These are phyloP conservation scores for Colletotrichum lindemuthianum DNA, from an alignment of 2,329 filamentous ascomycete genomes.

Conservation along the genomic window DNA sequence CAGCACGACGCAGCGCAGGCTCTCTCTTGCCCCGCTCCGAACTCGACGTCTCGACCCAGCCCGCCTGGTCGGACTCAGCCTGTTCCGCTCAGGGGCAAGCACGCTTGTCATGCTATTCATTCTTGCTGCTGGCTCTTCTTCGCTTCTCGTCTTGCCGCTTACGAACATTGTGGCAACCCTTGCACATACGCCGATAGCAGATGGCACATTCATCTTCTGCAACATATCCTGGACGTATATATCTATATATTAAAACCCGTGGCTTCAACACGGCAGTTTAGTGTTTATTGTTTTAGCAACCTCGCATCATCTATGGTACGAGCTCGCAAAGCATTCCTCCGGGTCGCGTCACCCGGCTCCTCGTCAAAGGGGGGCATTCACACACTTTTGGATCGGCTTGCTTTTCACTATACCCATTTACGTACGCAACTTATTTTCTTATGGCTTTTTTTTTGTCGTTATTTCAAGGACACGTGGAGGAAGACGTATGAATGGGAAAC, in stretches of 20 bases:
- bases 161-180: constrained; percentile 28
- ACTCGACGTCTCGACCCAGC: constrained; percentile 42
- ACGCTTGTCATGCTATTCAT: constrained; percentile 22
- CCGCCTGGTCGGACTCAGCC: constrained; percentile 15
- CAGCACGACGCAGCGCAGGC: constrained; percentile 28
- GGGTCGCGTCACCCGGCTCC: constrained; percentile 10
- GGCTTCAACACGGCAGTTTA: constrained; percentile 24
- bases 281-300: constrained; percentile 37
- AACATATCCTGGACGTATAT: constrained; percentile 25
- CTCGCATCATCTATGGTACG: constrained; percentile 8
- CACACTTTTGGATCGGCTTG: constrained; percentile 31
- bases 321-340: constrained; percentile 33
- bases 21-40: constrained; percentile 40
- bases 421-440: constrained; percentile 6
- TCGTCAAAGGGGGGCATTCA: constrained; percentile 19
- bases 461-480: constrained; percentile 25
- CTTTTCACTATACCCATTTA: constrained; percentile 39
- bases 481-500: constrained; percentile 24
- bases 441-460: constrained; percentile 29
- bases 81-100: constrained; percentile 10
- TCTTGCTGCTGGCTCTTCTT: constrained; percentile 34
- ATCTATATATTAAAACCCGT: constrained; percentile 18
- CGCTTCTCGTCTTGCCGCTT: constrained; percentile 26
- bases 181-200: constrained; percentile 27
- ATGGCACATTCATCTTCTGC: constrained; percentile 25